Conservation (phyloP, 2,329 filamentous ascomycete genomes). For the Paraconiothyrium sp. region DNA sequence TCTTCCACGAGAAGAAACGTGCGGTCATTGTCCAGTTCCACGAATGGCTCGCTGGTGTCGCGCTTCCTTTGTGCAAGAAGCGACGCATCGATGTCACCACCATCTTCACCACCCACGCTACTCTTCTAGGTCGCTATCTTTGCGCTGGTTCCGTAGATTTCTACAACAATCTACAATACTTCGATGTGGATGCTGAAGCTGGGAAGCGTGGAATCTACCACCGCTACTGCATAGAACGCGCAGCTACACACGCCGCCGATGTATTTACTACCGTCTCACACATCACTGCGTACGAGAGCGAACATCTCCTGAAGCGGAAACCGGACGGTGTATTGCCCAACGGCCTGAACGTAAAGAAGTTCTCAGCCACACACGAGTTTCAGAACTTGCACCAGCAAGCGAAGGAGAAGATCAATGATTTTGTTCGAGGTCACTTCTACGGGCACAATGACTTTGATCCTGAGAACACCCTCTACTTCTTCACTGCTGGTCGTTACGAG, state of each 20-base stretch:
- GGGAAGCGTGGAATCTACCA: constrained; percentile 99
- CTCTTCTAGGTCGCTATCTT: constrained; percentile 91
- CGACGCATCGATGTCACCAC: constrained; percentile 95
- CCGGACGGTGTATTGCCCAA: constrained; percentile 97
- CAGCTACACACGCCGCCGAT: constrained; percentile 88
- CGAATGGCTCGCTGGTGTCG: constrained; percentile 97
- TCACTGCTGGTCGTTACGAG: constrained; percentile 96
- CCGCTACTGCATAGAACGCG: constrained; percentile 96
- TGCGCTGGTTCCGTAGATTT: constrained; percentile 98
- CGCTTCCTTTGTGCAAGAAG: constrained; percentile 89
- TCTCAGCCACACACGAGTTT: constrained; percentile 98
- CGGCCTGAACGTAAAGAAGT: constrained; percentile 97
- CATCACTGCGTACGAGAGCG: constrained; percentile 97
- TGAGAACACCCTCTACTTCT: constrained; percentile 97
- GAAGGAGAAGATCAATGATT: constrained; percentile 98
- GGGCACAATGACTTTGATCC: constrained; percentile 97
- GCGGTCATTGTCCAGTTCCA: constrained; percentile 98
- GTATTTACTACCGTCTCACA: constrained; percentile 99
- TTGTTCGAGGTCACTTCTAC: constrained; percentile 97
- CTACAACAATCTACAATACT: constrained; percentile 98
- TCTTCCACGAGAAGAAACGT: constrained; percentile 88
- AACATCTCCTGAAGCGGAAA: constrained; percentile 96
- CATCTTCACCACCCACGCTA: constrained; percentile 98
- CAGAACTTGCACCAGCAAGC: constrained; percentile 96
- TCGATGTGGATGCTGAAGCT: constrained; percentile 95